Conservation (phyloP, 176 grass and related monocot genomes). For the Rhipidocladum racemiflorum region DNA sequence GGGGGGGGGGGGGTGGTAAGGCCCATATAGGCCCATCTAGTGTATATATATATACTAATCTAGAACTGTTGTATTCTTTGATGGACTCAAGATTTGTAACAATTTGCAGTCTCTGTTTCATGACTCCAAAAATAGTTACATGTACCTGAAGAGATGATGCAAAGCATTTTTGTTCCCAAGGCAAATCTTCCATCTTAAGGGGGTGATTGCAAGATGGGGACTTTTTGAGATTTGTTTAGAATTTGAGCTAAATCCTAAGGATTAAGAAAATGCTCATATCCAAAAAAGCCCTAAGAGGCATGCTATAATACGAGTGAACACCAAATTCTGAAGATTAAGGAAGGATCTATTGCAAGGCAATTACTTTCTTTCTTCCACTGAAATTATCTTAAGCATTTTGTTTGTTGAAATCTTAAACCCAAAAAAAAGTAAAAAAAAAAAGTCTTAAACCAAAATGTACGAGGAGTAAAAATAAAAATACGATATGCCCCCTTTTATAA, state of each 20-base stretch:
- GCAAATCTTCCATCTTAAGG: neutral
- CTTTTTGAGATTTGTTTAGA: neutral
- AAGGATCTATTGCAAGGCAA: neutral
- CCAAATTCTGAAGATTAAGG: neutral
- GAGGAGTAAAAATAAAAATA: neutral
- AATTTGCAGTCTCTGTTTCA: neutral
- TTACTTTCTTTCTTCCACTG: neutral
- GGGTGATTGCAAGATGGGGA: neutral
- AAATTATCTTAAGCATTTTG: neutral
- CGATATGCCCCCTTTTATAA: neutral
- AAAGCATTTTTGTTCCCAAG: neutral
- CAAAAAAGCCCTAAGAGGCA: neutral
- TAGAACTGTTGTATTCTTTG: too few species aligned
- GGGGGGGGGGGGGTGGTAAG: too few species aligned
- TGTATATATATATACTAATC: too few species aligned
- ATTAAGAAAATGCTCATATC: neutral
- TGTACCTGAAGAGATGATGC: neutral
- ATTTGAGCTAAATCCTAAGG: neutral
- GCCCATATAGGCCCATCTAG: too few species aligned
- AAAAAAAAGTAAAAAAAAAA: neutral
- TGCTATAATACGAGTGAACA: neutral
- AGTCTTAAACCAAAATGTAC: neutral
- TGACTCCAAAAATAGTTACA: constrained; percentile 3
- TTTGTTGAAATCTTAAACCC: neutral
- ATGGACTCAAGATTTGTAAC: too few species aligned